Base-by-base conservation (phyloP, 331 rosid species). In the Quercus tomentella region DNA sequence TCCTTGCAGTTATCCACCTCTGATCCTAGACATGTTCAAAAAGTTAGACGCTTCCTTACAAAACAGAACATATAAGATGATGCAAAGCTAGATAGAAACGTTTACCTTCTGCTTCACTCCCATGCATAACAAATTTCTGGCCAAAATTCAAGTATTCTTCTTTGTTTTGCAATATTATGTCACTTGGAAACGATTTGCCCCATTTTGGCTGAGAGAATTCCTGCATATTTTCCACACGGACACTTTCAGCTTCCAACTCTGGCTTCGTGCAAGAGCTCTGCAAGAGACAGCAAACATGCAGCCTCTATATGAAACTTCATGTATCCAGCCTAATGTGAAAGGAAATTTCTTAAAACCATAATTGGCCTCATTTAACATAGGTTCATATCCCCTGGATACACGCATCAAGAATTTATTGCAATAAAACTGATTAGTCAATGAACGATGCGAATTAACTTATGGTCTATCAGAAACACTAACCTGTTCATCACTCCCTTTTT, bases 191-290 rank as follows among this genome's bases (percentile, higher is more conserved):
- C 49, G 81, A 56, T 18, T 86, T 86, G 31, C 80, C 84, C 82
- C 70, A 81, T 73, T 79, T 89, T 72, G 49, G 57, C 26, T 79
- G 89, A 14, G 90, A 83, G 81, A 70, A 84, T 79, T 91, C 94
- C 70, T 81, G 89, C 77, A 76, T 17, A 11, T 84, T 68, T 76
- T 86, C 89, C n/a, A 67, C 60, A 7, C 70, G 86, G 77, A 80
- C 82, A 83, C 88, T 87, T 84, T 94, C 97, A 81, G 81, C 85
- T 77, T 93, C 98, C 76, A 92, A 76, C 61, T 88, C 97, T 49
- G 96, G 97, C 91, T 84, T 96, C 21, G 98, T 92, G 86, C 92
- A 93, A 75, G 99, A 93, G 89, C 97, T 96, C 98, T 92, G 94
- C 90, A 84, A 81, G 84, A 86, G 70, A 81, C 82, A 89, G 76